Evolutionary conservation across 345 rosid genomes (phyloP), one percentile per base, ranked within the genome.

Genomic region (Microcos paniculata): DNA sequence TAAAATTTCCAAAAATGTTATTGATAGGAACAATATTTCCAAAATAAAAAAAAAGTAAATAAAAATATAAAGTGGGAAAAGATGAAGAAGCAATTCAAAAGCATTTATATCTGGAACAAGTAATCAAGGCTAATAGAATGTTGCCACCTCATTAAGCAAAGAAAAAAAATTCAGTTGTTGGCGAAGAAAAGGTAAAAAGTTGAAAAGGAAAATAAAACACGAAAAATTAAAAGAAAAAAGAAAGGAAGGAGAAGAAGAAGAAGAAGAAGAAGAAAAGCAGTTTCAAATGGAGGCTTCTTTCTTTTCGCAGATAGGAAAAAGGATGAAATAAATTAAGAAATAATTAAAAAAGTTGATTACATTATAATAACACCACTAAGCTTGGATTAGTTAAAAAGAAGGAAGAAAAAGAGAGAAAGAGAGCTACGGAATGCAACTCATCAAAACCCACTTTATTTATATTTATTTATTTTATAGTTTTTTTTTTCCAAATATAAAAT

Each of bases 271-370:
- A 3, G 16, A 65, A 38, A 81, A 33, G 66, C 23, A 81, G 82
- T 76, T 71, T 73, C 70, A 61, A 79, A 66, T 70, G 71, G 80
- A 73, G 81, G 78, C 82, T 80, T 82, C 82, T 76, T 74, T 73
- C 84, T 78, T 81, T 73, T 70, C 13, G 46, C 6, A 63, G 58
- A 72, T 15, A 19, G 49, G 62, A 66, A 59, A 33, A 75, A 69
- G 9, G 35, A 66, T 13, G 7, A 68, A 40, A 63, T 4, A 24
- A 62, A 33, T 33, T 51, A 76, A 21, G 57, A 63, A 76, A 35
- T 35, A 35, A 35, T 35, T 35, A 57, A 79, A 79, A 72, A 43
- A 71, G 62, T 70, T 56, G 59, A 63, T 21, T 62, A 81, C 63
- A 73, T 40, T 24, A 72, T 8, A 68, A 68, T 30, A 69, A 13